Percentiles rank a stretch among this genome's conserved stretches.
phyloP scores from a whole-genome alignment of 139 green algal species.

The Chlorella ohadii region DNA sequence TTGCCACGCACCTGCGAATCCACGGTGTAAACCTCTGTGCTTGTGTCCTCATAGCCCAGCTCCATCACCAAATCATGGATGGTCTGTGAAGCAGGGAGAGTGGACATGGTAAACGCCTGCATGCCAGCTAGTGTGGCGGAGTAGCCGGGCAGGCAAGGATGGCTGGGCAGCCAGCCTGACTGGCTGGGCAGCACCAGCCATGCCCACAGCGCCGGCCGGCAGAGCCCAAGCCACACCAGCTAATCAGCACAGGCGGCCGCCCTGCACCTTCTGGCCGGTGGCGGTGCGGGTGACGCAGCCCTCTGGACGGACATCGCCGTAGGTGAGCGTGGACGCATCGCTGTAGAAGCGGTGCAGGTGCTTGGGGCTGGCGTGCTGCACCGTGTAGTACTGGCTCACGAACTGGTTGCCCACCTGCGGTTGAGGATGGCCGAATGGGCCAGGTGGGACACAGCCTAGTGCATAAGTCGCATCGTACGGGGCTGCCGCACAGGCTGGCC shows the following conservation, averaged over 20 bases:
- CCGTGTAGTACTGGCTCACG: slow-evolving; percentile 86
- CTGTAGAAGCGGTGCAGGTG: slow-evolving; percentile 89
- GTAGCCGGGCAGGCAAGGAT: no score
- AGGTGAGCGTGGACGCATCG: slow-evolving; percentile 74
- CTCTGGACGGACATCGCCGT: slow-evolving; percentile 48
- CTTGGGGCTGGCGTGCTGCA: slow-evolving; percentile 74
- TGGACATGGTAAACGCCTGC: no score
- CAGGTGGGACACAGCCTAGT: no score
- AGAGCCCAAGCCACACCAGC: no score
- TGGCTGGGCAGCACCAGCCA: no score
- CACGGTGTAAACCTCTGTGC: slow-evolving; percentile 71
- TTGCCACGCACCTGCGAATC: slow-evolving; percentile 86
- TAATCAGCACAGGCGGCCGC: no score
- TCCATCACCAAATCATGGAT: slow-evolving; percentile 86
- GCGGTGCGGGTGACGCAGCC: slow-evolving; percentile 33
- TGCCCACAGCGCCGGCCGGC: no score
- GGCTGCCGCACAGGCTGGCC: no score
- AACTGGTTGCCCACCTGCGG: slow-evolving; percentile 85
- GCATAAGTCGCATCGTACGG: no score
- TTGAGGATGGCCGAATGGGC: no score
- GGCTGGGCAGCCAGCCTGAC: no score
- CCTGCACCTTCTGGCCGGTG: slow-evolving; percentile 38
- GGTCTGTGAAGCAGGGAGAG: slow-evolving; percentile 51
- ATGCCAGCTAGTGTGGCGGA: no score
- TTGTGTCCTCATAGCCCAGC: slow-evolving; percentile 62